Conservation (phyloP, 164 flowering plant species). For the Cinnamomum chago region DNA sequence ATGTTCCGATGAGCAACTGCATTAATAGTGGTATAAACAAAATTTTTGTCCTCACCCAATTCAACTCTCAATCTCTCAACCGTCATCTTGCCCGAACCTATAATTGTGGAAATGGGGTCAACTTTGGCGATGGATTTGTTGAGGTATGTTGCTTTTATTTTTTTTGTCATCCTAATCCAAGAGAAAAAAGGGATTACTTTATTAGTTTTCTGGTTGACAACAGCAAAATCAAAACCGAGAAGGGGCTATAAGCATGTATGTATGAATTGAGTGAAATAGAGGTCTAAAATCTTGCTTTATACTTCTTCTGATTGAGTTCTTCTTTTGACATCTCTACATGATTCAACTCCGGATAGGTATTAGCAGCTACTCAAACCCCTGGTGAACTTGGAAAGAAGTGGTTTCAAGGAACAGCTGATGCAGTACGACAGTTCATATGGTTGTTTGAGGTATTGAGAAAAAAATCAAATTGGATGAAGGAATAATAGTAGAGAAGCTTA, state of each 20-base stretch:
- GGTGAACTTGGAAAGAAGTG: conserved; percentile 82
- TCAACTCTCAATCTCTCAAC: conserved; percentile 84
- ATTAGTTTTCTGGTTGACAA: background rate
- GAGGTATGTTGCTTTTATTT: conserved; percentile 50
- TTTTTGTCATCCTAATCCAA: background rate
- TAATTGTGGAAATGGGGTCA: conserved; percentile 65
- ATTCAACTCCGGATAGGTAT: conserved; percentile 37
- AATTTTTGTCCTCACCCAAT: conserved; percentile 84
- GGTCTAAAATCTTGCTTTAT: background rate
- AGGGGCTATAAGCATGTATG: background rate
- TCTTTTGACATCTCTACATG: background rate
- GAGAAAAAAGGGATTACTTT: background rate
- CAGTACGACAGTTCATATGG: conserved; percentile 50
- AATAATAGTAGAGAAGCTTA: background rate
- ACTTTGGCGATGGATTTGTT: conserved; percentile 91
- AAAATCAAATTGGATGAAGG: background rate
- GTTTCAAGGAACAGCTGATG: conserved; percentile 30
- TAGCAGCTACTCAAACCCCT: conserved; percentile 92
- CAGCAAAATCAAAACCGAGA: background rate
- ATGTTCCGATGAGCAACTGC: conserved; percentile 98
- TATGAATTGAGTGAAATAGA: background rate
- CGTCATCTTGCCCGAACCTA: conserved; percentile 83
- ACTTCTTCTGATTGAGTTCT: background rate
- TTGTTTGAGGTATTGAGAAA: conserved; percentile 59
- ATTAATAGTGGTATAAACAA: conserved; percentile 92